Conservation (phyloP, 768 basidiomycete species). For the Lyophyllum semitale region DNA sequence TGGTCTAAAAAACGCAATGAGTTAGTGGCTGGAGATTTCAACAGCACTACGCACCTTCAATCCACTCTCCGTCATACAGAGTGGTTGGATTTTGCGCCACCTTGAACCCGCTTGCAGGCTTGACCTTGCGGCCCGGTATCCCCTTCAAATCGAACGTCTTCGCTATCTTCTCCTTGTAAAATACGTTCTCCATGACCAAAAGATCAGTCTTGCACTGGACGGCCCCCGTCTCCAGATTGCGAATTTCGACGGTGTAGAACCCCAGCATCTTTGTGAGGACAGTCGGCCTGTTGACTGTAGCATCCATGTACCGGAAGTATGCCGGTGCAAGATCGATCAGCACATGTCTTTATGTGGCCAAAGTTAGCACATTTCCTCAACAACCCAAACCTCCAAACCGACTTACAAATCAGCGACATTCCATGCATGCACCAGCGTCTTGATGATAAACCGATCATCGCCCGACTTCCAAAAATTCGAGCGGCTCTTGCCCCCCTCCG, state of each 20-base stretch:
- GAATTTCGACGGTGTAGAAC: conserved; percentile 78
- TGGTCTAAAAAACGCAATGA: conserved; percentile 44
- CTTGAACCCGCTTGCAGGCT: conserved; percentile 38
- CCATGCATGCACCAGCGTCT: conserved; percentile 85
- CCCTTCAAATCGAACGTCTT: conserved; percentile 85
- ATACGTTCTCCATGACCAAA: conserved; percentile 85
- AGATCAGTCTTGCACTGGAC: conserved; percentile 73
- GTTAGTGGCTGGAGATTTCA: not conserved
- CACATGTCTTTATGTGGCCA: conserved; percentile 47
- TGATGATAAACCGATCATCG: conserved; percentile 81
- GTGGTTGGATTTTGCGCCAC: conserved; percentile 49
- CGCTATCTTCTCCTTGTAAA: conserved; percentile 65
- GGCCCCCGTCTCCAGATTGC: conserved; percentile 68
- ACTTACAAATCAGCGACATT: conserved; percentile 83
- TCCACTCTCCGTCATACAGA: conserved; percentile 83
- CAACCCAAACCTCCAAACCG: not conserved
- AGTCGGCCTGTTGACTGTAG: conserved; percentile 65
- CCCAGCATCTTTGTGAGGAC: conserved; percentile 79
- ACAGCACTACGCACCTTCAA: conserved; percentile 55
- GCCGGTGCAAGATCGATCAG: conserved; percentile 75
- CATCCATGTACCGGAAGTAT: conserved; percentile 79
- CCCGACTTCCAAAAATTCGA: conserved; percentile 82
- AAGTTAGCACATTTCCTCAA: not conserved
- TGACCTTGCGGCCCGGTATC: conserved; percentile 76
- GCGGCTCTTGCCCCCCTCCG: conserved; percentile 80